These are phyloP conservation scores for Torrubiella hemipterigena DNA, from an alignment of 2,329 filamentous ascomycete species.

Conservation along the genomic window DNA sequence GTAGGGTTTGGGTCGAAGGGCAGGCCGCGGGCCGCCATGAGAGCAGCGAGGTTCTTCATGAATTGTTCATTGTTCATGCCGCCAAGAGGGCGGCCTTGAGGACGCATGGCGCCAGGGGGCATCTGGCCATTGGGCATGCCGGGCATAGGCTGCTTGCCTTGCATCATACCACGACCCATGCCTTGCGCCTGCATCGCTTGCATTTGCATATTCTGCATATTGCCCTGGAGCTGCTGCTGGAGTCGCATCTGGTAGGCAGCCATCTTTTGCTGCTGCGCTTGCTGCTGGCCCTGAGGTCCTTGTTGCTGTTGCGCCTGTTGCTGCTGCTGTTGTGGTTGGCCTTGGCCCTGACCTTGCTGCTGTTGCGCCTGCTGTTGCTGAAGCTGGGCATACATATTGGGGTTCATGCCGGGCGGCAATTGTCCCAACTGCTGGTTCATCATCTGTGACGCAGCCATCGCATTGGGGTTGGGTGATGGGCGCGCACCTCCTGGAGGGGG, in stretches of 20 bases:
- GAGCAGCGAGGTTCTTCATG: conserved; percentile 62
- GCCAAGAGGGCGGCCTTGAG: conserved; percentile 31
- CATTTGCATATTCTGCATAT: conserved; percentile 39
- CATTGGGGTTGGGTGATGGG: conserved; percentile 41
- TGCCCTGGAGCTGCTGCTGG: conserved; percentile 58
- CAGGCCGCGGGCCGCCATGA: conserved; percentile 64
- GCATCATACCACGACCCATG: conserved; percentile 39
- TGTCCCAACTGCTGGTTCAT: conserved; percentile 41
- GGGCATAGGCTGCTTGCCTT: conserved; percentile 38
- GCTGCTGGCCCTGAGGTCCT: conserved; percentile 14
- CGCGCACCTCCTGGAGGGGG: conserved; percentile 43
- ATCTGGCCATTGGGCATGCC: conserved; percentile 44
- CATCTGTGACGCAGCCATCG: conserved; percentile 40
- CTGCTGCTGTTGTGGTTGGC: conserved; percentile 26
- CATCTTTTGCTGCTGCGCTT: conserved; percentile 60
- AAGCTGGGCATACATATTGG: conserved; percentile 25
- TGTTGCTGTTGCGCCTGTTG: conserved; percentile 20
- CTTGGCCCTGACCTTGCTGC: conserved; percentile 47
- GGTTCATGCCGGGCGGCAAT: conserved; percentile 20
- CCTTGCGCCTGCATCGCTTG: conserved; percentile 34
- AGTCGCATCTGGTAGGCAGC: conserved; percentile 72
- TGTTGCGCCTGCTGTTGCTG: conserved; percentile 47
- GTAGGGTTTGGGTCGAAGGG: conserved; percentile 64
- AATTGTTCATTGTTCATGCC: conserved; percentile 54
- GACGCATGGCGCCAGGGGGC: conserved; percentile 35